Conservation (phyloP, 371 early-diverging fungal genomes). For the Mortierella sp. region DNA sequence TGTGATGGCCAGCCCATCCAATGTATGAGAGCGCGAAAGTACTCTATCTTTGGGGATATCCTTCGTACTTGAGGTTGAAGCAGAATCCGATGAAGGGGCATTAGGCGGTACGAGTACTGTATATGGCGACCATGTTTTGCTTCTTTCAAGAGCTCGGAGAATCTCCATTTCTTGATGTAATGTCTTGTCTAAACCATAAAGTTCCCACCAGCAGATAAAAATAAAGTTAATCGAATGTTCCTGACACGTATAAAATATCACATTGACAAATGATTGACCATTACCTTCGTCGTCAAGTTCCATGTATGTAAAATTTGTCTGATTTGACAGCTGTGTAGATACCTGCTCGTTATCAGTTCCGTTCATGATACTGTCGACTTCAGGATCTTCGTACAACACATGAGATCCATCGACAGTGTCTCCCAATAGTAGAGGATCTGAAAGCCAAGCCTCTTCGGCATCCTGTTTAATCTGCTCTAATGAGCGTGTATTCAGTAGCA, state of each 20-base stretch:
- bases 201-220: too few species aligned
- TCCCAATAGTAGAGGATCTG: background rate
- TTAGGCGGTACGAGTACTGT: slow-evolving; percentile 16
- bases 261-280: background rate
- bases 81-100: background rate
- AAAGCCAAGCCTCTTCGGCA: background rate
- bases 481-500: slow-evolving; percentile 24
- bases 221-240: background rate
- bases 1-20: slow-evolving; percentile 10
- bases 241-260: background rate
- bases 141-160: slow-evolving; percentile 34
- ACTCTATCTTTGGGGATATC: slow-evolving; percentile 19
- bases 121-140: slow-evolving; percentile 40
- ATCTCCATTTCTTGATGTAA: slow-evolving; percentile 28
- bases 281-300: slow-evolving; percentile 40
- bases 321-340: slow-evolving; percentile 8
- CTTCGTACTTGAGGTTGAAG: background rate
- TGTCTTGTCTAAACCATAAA: slow-evolving; percentile 22
- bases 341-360: slow-evolving; percentile 13
- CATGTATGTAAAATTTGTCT: background rate
- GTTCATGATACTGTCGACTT: slow-evolving; percentile 39
- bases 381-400: slow-evolving; percentile 25
- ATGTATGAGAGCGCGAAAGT: slow-evolving; percentile 30
- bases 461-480: slow-evolving; percentile 12
- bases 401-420: background rate